Conservation (phyloP, 192 early-diverging fungal species). For the Backusella tuberculispora region DNA sequence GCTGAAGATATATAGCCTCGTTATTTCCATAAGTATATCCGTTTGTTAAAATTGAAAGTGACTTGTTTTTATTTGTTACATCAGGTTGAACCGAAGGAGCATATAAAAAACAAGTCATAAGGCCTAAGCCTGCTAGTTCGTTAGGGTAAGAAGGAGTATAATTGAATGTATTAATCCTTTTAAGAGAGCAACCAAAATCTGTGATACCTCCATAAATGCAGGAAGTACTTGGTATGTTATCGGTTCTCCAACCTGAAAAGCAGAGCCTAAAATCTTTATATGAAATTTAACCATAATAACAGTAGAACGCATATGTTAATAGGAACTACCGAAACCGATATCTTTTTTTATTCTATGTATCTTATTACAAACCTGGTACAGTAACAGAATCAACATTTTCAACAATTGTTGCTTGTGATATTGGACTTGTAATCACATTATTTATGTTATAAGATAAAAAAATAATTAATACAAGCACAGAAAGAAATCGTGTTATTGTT, state of each 20-base stretch:
- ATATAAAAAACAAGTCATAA: neutral
- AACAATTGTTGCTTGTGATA: neutral
- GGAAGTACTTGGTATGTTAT: neutral
- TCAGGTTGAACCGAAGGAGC: neutral
- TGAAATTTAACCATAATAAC: neutral
- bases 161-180: neutral
- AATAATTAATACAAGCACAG: neutral
- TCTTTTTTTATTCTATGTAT: neutral
- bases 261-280: neutral
- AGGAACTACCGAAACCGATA: neutral
- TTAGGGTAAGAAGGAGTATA: neutral
- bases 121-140: neutral
- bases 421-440: neutral
- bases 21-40: neutral
- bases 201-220: neutral
- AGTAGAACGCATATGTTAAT: neutral
- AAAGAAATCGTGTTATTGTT: neutral
- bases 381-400: neutral
- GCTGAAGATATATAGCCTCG: neutral
- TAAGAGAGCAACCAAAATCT: neutral
- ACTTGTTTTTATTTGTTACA: neutral
- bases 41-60: neutral
- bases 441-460: neutral
- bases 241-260: neutral
- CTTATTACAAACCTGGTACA: neutral